phyloP scores from a whole-genome alignment of 176 grass and related monocot species.

The Oryza meridionalis region DNA sequence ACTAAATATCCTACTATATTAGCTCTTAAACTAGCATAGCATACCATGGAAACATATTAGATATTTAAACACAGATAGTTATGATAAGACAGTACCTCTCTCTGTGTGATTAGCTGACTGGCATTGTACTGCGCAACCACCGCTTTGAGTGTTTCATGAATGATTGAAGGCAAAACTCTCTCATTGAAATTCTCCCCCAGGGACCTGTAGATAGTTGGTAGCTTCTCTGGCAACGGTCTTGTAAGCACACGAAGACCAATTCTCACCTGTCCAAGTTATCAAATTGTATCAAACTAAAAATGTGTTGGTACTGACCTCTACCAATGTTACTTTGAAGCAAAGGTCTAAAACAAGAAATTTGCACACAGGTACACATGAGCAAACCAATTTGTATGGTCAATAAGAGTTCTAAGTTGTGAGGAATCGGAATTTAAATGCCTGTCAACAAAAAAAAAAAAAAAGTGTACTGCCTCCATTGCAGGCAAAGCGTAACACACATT shows the following conservation, averaged over 20 bases:
- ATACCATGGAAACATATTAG: neutral
- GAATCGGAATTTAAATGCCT: neutral
- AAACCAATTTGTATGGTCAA: neutral
- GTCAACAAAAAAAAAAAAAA: neutral
- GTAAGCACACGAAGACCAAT: constrained; percentile 92
- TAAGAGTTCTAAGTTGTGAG: neutral
- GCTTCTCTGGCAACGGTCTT: constrained; percentile 64
- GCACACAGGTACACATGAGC: neutral
- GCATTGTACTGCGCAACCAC: constrained; percentile 98
- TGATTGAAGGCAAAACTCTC: constrained; percentile 93
- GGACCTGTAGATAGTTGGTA: constrained; percentile 80
- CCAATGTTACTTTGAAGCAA: neutral
- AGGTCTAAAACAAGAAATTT: neutral
- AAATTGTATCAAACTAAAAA: neutral
- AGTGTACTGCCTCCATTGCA: neutral
- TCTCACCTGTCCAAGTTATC: constrained; percentile 58
- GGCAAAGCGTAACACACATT: neutral
- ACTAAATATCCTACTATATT: neutral
- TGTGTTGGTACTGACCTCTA: neutral
- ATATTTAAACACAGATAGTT: constrained; percentile 8
- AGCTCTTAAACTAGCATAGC: neutral
- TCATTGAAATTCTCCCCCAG: constrained; percentile 87
- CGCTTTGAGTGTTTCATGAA: constrained; percentile 95
- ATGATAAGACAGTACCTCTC: constrained; percentile 68
- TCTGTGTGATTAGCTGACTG: constrained; percentile 93